Base-by-base conservation (phyloP, 768 basidiomycete species). In the Pleurotus giganteus region DNA sequence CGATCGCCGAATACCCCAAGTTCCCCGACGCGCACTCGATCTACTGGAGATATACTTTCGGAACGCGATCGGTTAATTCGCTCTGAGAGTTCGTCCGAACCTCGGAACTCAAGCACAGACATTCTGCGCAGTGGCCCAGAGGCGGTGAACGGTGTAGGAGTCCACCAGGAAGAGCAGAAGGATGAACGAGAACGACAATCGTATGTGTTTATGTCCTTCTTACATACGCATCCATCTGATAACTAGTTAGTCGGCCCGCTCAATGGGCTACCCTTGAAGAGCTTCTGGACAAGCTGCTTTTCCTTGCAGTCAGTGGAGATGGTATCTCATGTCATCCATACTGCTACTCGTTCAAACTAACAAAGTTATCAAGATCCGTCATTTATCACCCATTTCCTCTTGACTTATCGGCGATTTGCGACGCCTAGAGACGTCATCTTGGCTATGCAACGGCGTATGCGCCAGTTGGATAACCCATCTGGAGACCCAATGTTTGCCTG, bases 361-460 rank as follows among this genome's bases (percentile, higher is more conserved):
- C 57, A 41, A 4, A 37, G 53, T 27, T 53, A 46, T 56, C 7
- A 53, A 94, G 91, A 94, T 66, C 81, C 88, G 11, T 79, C 82
- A 4, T 94, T 84, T 64, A 82, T 91, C 27, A 81, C 82, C 2
- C 85, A 91, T 67, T 93, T 94, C 68, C 74, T 94, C 44, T 79
- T 93, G 34, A 91, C 89, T 6, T 93, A 90, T 65, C 86, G 91
- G 29, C 78, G 89, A 56, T 94, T 94, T 66, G 81, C 90, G 34
- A 86, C 80, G 29, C 91, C 91, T 6, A 82, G 91, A 37, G 86
- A 79, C 55, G 73, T 94, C 15, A 74, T 94, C n/a, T 74, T 92
- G 42, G 87, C 89, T 4, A 91, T 94, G 87, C 89, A 92, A 68
- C 89, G 91, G 64, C 84, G 89, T 44, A 87, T 93, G 81, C 82